These are phyloP conservation scores for Eugenia klotzschiana DNA, from an alignment of 441 rosid species.

Conservation along the genomic window DNA sequence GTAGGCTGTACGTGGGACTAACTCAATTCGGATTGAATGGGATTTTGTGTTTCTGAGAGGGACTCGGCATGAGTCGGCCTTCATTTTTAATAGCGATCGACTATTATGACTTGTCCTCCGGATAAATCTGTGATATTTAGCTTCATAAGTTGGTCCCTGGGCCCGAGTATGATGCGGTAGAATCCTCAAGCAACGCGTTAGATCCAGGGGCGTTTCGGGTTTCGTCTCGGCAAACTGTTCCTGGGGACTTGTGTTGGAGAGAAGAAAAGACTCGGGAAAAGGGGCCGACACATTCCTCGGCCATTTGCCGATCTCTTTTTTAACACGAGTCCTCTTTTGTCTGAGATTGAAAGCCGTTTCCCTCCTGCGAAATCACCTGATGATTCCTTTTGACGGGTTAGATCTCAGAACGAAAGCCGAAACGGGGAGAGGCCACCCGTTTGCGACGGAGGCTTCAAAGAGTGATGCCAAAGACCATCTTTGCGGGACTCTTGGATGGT, in stretches of 20 bases:
- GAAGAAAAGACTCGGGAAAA: not conserved
- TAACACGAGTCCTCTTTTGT: not conserved
- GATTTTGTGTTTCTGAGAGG: not conserved
- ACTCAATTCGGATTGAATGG: not conserved
- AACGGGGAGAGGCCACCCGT: not conserved
- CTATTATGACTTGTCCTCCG: not conserved
- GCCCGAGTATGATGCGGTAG: not conserved
- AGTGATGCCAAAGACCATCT: not conserved
- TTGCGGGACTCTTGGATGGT: too few relatives aligned
- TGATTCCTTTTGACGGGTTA: not conserved
- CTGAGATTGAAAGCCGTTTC: not conserved
- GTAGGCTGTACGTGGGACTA: not conserved
- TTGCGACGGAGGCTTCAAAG: not conserved
- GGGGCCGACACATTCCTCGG: not conserved
- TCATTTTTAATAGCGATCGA: not conserved
- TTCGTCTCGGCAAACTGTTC: not conserved
- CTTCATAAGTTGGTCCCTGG: not conserved
- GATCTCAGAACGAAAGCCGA: not conserved
- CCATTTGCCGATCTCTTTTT: not conserved
- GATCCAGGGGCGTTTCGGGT: not conserved
- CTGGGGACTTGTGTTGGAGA: too few relatives aligned
- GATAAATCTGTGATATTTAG: not conserved
- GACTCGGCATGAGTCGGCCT: not conserved
- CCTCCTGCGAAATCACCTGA: not conserved
- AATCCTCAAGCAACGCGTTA: not conserved